Conservation (phyloP, 306 rosid genomes). For the Prunus fruticosa region DNA sequence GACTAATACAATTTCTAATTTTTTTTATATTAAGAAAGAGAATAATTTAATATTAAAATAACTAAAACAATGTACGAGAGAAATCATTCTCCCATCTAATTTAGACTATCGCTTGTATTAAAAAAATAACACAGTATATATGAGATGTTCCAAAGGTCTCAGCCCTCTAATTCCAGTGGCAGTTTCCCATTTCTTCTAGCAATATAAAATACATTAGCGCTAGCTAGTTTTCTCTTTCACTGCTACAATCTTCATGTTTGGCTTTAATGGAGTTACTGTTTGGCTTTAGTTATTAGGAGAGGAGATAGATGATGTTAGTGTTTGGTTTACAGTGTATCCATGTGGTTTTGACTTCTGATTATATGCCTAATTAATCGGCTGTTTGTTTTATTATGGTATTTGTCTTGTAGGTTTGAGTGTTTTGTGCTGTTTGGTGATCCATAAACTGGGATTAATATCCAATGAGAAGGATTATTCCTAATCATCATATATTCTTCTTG, state of each 20-base stretch:
- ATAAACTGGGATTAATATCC: not conserved
- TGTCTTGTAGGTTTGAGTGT: not conserved
- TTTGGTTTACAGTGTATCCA: not conserved
- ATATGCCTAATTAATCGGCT: not conserved
- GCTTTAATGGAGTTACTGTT: not conserved
- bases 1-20: too few relatives aligned
- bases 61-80: too few relatives aligned
- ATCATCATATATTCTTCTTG: not conserved
- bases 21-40: too few relatives aligned
- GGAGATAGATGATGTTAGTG: not conserved
- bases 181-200: not conserved
- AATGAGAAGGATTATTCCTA: not conserved
- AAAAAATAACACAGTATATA: too few relatives aligned
- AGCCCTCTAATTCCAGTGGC: slow-evolving; percentile 12
- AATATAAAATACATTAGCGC: not conserved
- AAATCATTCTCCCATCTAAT: too few relatives aligned
- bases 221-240: not conserved
- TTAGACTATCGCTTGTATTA: too few relatives aligned
- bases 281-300: not conserved
- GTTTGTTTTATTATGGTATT: not conserved
- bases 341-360: not conserved
- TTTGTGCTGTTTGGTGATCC: not conserved
- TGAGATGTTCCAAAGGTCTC: slow-evolving; percentile 47
- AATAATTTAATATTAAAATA: too few relatives aligned
- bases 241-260: not conserved